Evolutionary conservation across 768 basidiomycete genomes (phyloP).

Genomic region (Trametopsis cervina): DNA sequence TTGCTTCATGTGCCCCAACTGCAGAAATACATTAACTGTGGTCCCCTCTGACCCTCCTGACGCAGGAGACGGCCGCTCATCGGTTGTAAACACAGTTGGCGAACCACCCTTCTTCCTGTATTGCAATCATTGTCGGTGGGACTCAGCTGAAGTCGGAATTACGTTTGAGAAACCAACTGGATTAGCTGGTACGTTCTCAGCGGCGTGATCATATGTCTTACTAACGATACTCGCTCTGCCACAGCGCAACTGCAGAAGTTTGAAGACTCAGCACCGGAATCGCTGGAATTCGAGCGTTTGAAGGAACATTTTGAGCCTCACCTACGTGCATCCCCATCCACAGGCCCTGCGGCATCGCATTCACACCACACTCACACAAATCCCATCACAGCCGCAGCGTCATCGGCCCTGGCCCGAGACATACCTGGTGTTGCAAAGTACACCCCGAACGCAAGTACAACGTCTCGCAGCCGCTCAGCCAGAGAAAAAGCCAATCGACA

Average conservation of each 20-base stretch:
- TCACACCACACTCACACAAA: constrained; percentile 73
- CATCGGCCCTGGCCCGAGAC: constrained; percentile 84
- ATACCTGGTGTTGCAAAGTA: constrained; percentile 78
- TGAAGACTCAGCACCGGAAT: constrained; percentile 80
- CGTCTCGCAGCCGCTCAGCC: constrained; percentile 38
- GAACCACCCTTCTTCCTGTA: constrained; percentile 89
- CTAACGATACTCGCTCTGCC: background rate
- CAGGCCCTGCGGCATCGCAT: constrained; percentile 47
- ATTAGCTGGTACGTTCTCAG: constrained; percentile 64
- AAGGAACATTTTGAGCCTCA: constrained; percentile 98
- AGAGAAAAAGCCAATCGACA: constrained; percentile 67
- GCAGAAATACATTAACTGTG: constrained; percentile 82
- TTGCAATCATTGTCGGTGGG: constrained; percentile 94
- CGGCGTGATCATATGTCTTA: background rate
- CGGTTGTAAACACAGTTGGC: constrained; percentile 54
- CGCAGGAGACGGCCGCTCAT: constrained; percentile 44
- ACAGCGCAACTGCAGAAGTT: constrained; percentile 86
- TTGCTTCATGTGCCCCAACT: constrained; percentile 95
- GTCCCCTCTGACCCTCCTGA: constrained; percentile 84
- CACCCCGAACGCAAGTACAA: constrained; percentile 38
- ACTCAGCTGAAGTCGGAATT: constrained; percentile 85
- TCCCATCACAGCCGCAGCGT: constrained; percentile 82
- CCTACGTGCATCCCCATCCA: constrained; percentile 76
- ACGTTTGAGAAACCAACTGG: constrained; percentile 97
- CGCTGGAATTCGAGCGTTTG: constrained; percentile 85